Percentiles rank a stretch among this genome's conserved stretches.
Conservation (phyloP, 1,284 basidiomycete genomes). For the Phylloporus sp. region DNA sequence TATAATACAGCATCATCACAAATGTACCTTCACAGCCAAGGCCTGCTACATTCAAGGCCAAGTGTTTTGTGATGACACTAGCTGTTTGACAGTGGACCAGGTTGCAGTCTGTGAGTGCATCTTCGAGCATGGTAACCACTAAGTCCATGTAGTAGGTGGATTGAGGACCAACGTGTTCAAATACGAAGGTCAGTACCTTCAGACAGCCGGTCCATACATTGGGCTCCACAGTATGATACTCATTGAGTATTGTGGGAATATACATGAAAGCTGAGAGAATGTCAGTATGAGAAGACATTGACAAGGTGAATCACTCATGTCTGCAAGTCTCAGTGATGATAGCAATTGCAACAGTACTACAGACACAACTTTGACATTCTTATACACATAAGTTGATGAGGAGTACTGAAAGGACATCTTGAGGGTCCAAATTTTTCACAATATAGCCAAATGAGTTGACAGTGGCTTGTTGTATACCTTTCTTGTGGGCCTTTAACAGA, state of each 20-base stretch:
- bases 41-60: conserved; percentile 96
- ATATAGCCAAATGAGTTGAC: conserved; percentile 99
- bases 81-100: conserved; percentile 98
- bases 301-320: conserved; percentile 55
- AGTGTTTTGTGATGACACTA: conserved; percentile 98
- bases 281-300: conserved; percentile 21
- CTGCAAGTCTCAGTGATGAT: conserved; percentile 98
- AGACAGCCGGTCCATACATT: conserved; percentile 99
- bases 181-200: conserved; percentile 97
- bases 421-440: conserved; percentile 98
- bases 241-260: conserved; percentile 98
- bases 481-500: conserved; percentile 98
- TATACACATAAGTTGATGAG: conserved; percentile 97
- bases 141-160: conserved; percentile 98
- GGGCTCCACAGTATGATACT: conserved; percentile 97
- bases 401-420: conserved; percentile 96
- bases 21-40: conserved; percentile 98
- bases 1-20: no score
- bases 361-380: conserved; percentile 98
- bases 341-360: conserved; percentile 97
- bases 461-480: conserved; percentile 96
- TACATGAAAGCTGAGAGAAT: conserved; percentile 85
- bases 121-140: conserved; percentile 96
- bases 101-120: conserved; percentile 97
- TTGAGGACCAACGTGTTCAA: conserved; percentile 99